A percentile compares a stretch with the other conserved stretches of the same genome.
These are phyloP conservation scores for Alliaria petiolata DNA, from an alignment of 345 rosid species.

Conservation along the genomic window DNA sequence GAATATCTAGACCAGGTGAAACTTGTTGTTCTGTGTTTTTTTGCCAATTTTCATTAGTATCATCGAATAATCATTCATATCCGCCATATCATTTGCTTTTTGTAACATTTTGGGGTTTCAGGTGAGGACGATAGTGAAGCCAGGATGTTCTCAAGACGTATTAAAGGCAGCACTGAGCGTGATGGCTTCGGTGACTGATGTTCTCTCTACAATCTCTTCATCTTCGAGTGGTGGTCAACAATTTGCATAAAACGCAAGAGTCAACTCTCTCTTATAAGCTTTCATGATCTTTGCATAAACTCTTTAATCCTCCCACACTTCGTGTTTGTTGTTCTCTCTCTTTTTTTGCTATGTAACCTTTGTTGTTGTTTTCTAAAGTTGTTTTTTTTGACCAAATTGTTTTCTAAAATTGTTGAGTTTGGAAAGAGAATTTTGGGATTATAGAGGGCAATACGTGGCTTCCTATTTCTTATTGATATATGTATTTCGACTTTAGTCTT, in stretches of 20 bases:
- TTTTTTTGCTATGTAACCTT: not conserved
- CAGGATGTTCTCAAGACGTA: conserved; percentile 95
- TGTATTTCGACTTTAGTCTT: not conserved
- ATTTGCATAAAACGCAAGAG: conserved; percentile 15
- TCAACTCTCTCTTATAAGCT: not conserved
- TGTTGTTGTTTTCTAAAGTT: not conserved
- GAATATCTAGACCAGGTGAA: conserved; percentile 81
- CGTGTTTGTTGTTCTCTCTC: not conserved
- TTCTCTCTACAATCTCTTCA: conserved; percentile 67
- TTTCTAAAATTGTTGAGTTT: not conserved
- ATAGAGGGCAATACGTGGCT: too few species aligned
- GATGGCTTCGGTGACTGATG: conserved; percentile 93
- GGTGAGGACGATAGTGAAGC: conserved; percentile 89
- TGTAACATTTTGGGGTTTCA: conserved; percentile 13
- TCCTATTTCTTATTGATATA: too few species aligned
- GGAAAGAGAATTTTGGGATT: too few species aligned
- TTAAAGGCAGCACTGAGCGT: conserved; percentile 93
- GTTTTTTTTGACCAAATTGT: too few species aligned
- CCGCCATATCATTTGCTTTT: too few species aligned
- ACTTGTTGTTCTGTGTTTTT: not conserved
- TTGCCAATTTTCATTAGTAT: not conserved
- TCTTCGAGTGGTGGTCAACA: conserved; percentile 42
- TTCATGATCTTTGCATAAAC: not conserved
- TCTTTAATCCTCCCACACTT: not conserved
- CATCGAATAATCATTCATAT: not conserved